phyloP scores from a whole-genome alignment of 352 stramenopile species.

The Globisporangium canariense region DNA sequence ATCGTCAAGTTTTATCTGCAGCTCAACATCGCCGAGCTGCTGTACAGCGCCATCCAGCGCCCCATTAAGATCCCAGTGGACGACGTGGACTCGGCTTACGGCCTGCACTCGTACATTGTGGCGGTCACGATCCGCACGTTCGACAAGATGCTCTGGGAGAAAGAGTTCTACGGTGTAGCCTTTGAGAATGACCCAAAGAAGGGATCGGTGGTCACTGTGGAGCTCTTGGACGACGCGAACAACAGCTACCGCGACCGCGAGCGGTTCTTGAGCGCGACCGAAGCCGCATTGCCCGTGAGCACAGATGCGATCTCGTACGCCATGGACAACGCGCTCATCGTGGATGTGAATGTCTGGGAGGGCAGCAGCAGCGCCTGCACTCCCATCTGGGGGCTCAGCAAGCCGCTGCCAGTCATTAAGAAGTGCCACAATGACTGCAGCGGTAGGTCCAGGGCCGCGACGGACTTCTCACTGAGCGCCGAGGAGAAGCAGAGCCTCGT shows the following conservation, averaged over 20 bases:
- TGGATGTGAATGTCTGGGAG: slow-evolving; percentile 63
- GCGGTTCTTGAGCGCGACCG: slow-evolving; percentile 25
- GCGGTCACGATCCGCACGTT: slow-evolving; percentile 45
- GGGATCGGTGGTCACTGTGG: slow-evolving; percentile 3
- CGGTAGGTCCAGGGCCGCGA: not conserved
- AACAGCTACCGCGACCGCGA: slow-evolving; percentile 36
- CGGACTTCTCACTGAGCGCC: slow-evolving; percentile 28
- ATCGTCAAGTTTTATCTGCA: slow-evolving; percentile 48
- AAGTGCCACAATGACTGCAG: not conserved
- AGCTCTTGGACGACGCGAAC: slow-evolving; percentile 34
- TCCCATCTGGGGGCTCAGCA: slow-evolving; percentile 48
- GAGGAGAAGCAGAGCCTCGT: slow-evolving; percentile 16
- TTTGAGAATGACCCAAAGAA: slow-evolving; percentile 13
- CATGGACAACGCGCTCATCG: slow-evolving; percentile 36
- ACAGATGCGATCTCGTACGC: slow-evolving; percentile 43
- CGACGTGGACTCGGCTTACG: slow-evolving; percentile 40
- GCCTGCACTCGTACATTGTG: slow-evolving; percentile 44
- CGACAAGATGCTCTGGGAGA: slow-evolving; percentile 44
- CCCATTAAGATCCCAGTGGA: slow-evolving; percentile 26
- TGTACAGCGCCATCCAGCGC: slow-evolving; percentile 37
- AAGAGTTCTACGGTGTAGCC: slow-evolving; percentile 44
- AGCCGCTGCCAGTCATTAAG: slow-evolving; percentile 21
- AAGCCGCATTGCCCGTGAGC: slow-evolving; percentile 19
- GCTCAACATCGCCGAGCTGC: slow-evolving; percentile 40
- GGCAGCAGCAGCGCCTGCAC: slow-evolving; percentile 29